Percentiles rank a stretch among this genome's conserved stretches.
Evolutionary conservation across 768 basidiomycete genomes (phyloP).

Genomic region (Sporobolomyces roseus): DNA sequence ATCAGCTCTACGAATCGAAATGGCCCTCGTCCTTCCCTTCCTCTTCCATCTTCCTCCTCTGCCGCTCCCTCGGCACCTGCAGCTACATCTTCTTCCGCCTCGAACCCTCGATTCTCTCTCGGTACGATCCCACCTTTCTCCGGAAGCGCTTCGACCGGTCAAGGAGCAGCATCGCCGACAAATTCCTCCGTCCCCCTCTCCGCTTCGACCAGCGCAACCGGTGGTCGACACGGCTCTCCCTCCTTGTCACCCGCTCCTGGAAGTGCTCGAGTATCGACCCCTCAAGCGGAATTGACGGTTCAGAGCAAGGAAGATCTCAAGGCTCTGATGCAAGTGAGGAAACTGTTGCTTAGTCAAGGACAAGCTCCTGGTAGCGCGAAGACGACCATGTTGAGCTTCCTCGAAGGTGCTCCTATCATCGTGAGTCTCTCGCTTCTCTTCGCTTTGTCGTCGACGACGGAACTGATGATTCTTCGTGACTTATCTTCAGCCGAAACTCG

Average conservation of each 20-base stretch:
- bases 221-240: no score
- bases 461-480: no score
- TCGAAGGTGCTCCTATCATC: constrained; percentile 36
- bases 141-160: not conserved
- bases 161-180: not conserved
- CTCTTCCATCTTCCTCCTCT: not conserved
- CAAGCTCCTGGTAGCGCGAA: not conserved
- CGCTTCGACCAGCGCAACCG: not conserved
- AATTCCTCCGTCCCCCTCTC: constrained; percentile 1
- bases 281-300: constrained; percentile 19
- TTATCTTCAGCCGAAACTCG: constrained; percentile 19
- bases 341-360: constrained; percentile 19
- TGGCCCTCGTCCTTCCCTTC: not conserved
- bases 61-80: not conserved
- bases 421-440: constrained; percentile 19
- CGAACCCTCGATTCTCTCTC: no score
- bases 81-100: not conserved
- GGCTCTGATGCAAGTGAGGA: constrained; percentile 36
- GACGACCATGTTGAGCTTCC: constrained; percentile 30
- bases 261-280: not conserved
- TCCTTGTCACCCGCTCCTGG: constrained; percentile 9
- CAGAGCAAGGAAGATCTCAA: constrained; percentile 40
- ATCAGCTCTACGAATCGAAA: not conserved
- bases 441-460: not conserved
- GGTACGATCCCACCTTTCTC: no score